Base-by-base conservation (phyloP, 805 yeast species). In the Wickerhamiella kurtzmanii region DNA sequence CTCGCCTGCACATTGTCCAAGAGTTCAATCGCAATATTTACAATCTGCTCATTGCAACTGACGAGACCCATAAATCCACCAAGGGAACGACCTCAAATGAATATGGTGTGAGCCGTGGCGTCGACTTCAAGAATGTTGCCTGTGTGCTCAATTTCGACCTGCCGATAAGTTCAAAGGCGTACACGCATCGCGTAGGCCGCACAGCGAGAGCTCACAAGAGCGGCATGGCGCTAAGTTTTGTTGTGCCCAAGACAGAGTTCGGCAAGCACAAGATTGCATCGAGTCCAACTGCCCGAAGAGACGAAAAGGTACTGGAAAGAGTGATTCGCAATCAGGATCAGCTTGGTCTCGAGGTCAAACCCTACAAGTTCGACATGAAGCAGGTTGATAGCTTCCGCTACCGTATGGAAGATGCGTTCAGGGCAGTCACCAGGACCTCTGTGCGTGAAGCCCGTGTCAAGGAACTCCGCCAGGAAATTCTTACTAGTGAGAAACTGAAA, bases 131-230 rank as follows among this genome's bases (percentile, higher is more conserved):
- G 57, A 89, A 92, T 58, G 97, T 92, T 50, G 92, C 96, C 6
- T 92, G 97, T 68, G 98, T 92, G 5, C 69, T 92, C 53, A 92
- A 92, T 65, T 92, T 92, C 63, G 98, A 92, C 62, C 69, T 92
- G 56, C 98, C 98, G 37, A 75, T 84, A 2, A 79, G 94, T 8
- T 80, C 96, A 3, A 82, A 81, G 60, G 77, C 94, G 2, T 92
- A 92, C 61, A 80, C 86, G 25, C 98, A 92, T 64, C 76, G 98
- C 61, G 76, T 92, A 35, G 98, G 98, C 44, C 79, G 98, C 69
- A 92, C 98, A 3, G 98, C 98, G 3, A 79, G 98, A 66, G 97
- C 95, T 5, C 95, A 96, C 46, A 87, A 85, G 61, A 73, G 92
- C 1, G 98, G 98, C 49, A 88, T 86, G 76, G 83, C 97, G 0